phyloP scores from a whole-genome alignment of 306 rosid genomes.

The Clitoria ternatea region DNA sequence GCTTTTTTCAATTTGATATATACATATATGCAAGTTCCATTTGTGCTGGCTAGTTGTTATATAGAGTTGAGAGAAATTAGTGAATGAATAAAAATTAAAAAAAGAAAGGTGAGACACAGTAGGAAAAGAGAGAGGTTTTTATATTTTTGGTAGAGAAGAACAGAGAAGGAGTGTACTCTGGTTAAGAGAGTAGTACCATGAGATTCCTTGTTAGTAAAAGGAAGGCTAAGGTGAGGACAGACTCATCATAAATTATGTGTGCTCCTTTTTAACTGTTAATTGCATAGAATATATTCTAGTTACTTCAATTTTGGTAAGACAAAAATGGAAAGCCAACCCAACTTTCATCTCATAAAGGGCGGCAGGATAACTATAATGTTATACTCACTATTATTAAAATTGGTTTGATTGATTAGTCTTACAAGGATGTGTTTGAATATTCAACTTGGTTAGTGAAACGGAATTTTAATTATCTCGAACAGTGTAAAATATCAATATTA shows the following conservation, averaged over 20 bases:
- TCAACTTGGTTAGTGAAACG: too few relatives aligned
- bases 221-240: neutral
- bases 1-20: neutral
- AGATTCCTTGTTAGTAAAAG: neutral
- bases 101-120: neutral
- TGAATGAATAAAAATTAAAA: neutral
- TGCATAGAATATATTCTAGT: neutral
- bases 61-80: too few relatives aligned
- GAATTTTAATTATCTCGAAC: too few relatives aligned
- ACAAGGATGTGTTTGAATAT: too few relatives aligned
- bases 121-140: neutral
- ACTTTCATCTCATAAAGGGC: neutral
- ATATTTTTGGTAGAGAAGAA: slow-evolving; percentile 29
- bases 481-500: too few relatives aligned
- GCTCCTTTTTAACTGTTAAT: neutral
- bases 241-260: neutral
- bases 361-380: neutral
- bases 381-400: too few relatives aligned
- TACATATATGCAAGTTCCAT: neutral
- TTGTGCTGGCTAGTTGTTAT: too few relatives aligned
- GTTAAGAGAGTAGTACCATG: too few relatives aligned
- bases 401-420: too few relatives aligned
- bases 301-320: neutral
- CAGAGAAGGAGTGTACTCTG: slow-evolving; percentile 32
- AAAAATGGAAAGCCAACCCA: neutral